Evolutionary conservation across 108 stramenopile species (phyloP).

Genomic region (Nitzschia sp.): DNA sequence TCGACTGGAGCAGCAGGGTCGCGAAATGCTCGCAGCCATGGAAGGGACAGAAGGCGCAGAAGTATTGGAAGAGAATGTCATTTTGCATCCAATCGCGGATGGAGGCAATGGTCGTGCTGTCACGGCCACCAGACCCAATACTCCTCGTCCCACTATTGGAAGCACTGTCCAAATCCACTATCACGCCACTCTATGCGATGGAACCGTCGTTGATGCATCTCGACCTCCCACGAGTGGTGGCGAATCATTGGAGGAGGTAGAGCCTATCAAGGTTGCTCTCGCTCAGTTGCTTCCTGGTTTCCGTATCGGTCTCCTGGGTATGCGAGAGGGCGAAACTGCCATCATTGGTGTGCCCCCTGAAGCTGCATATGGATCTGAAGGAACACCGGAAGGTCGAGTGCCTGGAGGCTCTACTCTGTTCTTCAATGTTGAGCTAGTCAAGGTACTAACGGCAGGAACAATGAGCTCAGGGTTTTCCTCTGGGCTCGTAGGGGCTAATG

Average conservation of each 20-base stretch:
- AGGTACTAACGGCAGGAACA: slow-evolving; percentile 72
- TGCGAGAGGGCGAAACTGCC: slow-evolving; percentile 86
- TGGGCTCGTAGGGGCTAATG: slow-evolving; percentile 70
- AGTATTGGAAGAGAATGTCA: slow-evolving; percentile 61
- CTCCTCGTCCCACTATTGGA: slow-evolving; percentile 54
- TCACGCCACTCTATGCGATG: slow-evolving; percentile 84
- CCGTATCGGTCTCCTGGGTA: slow-evolving; percentile 66
- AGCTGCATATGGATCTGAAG: slow-evolving; percentile 71
- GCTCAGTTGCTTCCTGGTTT: slow-evolving; percentile 78
- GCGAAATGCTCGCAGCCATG: slow-evolving; percentile 78
- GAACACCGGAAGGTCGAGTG: slow-evolving; percentile 80
- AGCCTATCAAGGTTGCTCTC: slow-evolving; percentile 65
- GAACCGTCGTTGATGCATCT: slow-evolving; percentile 82
- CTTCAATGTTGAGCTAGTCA: slow-evolving; percentile 82
- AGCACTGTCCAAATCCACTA: slow-evolving; percentile 77
- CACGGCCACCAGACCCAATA: not conserved
- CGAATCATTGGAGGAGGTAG: slow-evolving; percentile 45
- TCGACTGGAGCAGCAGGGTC: slow-evolving; percentile 63
- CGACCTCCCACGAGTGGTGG: too few species aligned
- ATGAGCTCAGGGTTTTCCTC: slow-evolving; percentile 30
- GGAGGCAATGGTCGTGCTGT: slow-evolving; percentile 57
- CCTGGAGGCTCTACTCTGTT: slow-evolving; percentile 83
- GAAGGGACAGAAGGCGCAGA: slow-evolving; percentile 56
- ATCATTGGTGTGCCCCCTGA: slow-evolving; percentile 85
- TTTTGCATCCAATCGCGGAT: slow-evolving; percentile 68